Evolutionary conservation across 805 yeast genomes (phyloP).

Genomic region (Schizosaccharomyces osmophilus): DNA sequence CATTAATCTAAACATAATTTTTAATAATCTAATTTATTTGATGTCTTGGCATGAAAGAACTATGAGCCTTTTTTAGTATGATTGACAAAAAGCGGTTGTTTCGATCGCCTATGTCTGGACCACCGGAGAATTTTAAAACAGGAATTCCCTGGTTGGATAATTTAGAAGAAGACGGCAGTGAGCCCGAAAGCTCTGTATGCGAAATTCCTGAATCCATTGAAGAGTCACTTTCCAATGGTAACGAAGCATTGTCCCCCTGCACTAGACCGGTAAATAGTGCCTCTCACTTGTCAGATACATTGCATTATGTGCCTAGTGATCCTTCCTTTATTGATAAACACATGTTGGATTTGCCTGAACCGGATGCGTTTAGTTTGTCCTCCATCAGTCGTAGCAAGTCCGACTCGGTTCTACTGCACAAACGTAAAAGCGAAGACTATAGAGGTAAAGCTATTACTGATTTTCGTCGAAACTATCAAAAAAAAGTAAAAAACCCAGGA

Average conservation of each 20-base stretch:
- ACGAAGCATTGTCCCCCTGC: neutral
- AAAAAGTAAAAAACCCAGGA: no score
- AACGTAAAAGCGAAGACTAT: no score
- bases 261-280: neutral
- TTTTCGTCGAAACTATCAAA: no score
- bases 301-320: neutral
- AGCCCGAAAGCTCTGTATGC: neutral
- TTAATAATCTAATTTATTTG: no score
- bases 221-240: neutral
- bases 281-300: neutral
- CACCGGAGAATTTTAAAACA: neutral
- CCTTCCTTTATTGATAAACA: neutral
- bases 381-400: no score
- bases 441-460: no score
- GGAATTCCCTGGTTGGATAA: constrained; percentile 1
- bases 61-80: no score
- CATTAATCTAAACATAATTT: no score
- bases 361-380: no score
- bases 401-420: no score
- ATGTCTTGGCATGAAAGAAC: no score
- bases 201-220: neutral
- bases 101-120: neutral
- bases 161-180: constrained; percentile 3
- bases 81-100: neutral
- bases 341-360: neutral